phyloP scores from a whole-genome alignment of 2,329 filamentous ascomycete species.

The Aspergillus sp. region DNA sequence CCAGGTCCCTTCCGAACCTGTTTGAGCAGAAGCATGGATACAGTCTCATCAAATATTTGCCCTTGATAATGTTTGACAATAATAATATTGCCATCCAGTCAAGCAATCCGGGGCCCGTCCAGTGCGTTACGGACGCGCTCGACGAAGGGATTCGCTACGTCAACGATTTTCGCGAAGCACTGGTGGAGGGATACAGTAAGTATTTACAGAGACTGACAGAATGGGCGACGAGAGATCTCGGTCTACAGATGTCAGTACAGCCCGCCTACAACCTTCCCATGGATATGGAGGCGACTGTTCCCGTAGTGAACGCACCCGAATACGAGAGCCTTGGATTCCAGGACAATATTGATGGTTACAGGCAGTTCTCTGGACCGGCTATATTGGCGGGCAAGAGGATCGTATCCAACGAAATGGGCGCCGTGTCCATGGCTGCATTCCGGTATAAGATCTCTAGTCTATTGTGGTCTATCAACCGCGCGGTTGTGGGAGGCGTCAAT shows the following conservation, averaged over 20 bases:
- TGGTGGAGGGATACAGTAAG: conserved; percentile 15
- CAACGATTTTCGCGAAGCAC: conserved; percentile 12
- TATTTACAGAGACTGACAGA: conserved; percentile 33
- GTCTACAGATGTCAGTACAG: conserved; percentile 40
- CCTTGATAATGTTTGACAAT: conserved; percentile 23
- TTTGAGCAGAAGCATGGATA: conserved; percentile 38
- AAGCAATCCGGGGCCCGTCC: conserved; percentile 5
- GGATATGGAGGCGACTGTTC: conserved; percentile 41
- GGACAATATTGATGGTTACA: conserved; percentile 40
- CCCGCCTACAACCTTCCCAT: conserved; percentile 43
- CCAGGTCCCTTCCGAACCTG: conserved; percentile 25
- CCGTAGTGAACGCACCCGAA: conserved; percentile 40
- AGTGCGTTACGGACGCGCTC: conserved; percentile 11
- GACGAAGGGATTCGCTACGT: conserved; percentile 12
- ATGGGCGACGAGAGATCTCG: conserved; percentile 33
- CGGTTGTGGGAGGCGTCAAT: conserved; percentile 46
- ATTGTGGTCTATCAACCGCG: conserved; percentile 41
- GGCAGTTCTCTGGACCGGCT: conserved; percentile 44
- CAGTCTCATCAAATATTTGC: conserved; percentile 31
- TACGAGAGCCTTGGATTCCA: conserved; percentile 39
- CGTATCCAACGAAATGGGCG: conserved; percentile 44
- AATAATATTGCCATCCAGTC: conserved; percentile 13
- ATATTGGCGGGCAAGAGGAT: conserved; percentile 40
- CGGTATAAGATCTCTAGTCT: conserved; percentile 30
- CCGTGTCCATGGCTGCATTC: conserved; percentile 26